Conservation (phyloP, 2,329 filamentous ascomycete genomes). For the Hypoxylon sp. region DNA sequence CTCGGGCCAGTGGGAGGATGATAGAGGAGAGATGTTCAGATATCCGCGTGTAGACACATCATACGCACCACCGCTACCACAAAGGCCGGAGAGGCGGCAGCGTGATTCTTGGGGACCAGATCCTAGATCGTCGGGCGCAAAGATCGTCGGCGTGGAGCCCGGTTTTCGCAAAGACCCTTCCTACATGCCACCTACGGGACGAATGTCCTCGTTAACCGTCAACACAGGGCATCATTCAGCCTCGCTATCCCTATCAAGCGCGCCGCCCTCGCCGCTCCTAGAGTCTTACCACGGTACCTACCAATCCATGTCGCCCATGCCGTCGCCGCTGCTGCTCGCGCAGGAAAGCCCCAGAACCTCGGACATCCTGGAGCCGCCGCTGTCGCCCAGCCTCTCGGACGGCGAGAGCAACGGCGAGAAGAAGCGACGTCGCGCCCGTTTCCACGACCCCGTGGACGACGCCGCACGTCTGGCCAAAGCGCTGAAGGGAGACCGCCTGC, state of each 20-base stretch:
- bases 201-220: conserved; percentile 63
- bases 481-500: conserved; percentile 68
- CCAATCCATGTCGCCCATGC: conserved; percentile 94
- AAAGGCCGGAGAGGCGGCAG: conserved; percentile 38
- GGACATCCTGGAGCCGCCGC: conserved; percentile 55
- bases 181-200: conserved; percentile 57
- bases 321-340: conserved; percentile 74
- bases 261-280: conserved; percentile 83
- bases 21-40: conserved; percentile 47
- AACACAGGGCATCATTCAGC: conserved; percentile 54
- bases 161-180: conserved; percentile 52
- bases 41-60: conserved; percentile 45
- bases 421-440: conserved; percentile 70
- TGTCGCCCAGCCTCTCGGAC: conserved; percentile 63
- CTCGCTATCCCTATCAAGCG: conserved; percentile 58
- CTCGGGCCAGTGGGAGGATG: conserved; percentile 51
- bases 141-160: conserved; percentile 55
- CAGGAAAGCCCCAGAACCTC: conserved; percentile 57
- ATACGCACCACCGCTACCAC: conserved; percentile 34
- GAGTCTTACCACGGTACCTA: conserved; percentile 95
- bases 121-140: conserved; percentile 50
- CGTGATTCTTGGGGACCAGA: conserved; percentile 49
- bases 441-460: conserved; percentile 85
- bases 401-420: conserved; percentile 54
- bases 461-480: conserved; percentile 79